phyloP scores from a whole-genome alignment of 495 filamentous ascomycete species.

The Penicillium atrosanguineum region DNA sequence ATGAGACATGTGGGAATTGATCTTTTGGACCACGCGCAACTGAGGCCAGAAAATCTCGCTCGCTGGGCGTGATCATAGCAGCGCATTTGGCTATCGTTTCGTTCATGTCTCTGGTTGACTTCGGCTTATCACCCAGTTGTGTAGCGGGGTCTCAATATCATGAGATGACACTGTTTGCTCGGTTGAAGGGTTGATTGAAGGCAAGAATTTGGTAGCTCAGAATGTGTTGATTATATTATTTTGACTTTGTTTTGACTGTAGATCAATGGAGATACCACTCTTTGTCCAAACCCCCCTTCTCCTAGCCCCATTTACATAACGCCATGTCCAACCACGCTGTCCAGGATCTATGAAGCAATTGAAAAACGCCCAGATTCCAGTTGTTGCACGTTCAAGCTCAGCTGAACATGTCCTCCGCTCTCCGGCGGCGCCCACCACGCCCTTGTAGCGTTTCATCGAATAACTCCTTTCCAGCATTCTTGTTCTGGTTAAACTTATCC shows the following conservation, averaged over 20 bases:
- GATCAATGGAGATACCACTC: neutral
- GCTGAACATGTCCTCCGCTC: slow-evolving; percentile 52
- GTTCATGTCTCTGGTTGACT: no score
- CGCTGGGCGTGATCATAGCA: no score
- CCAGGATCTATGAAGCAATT: slow-evolving; percentile 3
- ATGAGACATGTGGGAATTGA: no score
- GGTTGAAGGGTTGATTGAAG: no score
- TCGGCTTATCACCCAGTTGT: no score
- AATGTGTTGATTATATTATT: neutral
- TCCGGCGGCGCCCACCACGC: slow-evolving; percentile 45
- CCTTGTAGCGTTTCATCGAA: slow-evolving; percentile 57
- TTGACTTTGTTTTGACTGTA: neutral
- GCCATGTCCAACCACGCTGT: slow-evolving; percentile 20
- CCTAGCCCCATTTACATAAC: slow-evolving; percentile 11
- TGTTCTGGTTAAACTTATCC: slow-evolving; percentile 51
- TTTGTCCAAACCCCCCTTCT: neutral
- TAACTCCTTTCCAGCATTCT: slow-evolving; percentile 69
- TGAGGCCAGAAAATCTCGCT: no score
- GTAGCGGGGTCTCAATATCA: no score
- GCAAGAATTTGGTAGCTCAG: no score
- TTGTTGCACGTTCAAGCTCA: slow-evolving; percentile 18
- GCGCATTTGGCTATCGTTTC: no score
- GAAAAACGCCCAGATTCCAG: slow-evolving; percentile 4
- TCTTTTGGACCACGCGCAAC: no score
- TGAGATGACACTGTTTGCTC: no score